Percentiles rank a stretch among this genome's conserved stretches.
These are phyloP conservation scores for Perilla frutescens DNA, from an alignment of 257 asterid genomes.

Conservation along the genomic window DNA sequence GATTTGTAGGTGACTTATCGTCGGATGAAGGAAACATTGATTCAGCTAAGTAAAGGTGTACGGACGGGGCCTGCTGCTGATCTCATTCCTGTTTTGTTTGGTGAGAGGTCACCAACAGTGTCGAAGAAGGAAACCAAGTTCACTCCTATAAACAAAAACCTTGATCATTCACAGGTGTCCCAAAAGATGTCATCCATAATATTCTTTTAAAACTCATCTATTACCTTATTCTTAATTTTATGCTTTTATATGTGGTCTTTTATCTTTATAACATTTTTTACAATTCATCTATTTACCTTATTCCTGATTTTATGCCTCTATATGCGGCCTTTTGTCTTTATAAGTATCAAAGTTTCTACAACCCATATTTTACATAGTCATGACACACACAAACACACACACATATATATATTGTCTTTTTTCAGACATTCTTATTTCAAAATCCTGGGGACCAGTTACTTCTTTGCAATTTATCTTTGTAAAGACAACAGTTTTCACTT, in stretches of 20 bases:
- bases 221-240: not conserved
- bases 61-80: conserved; percentile 90
- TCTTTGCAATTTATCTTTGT: not conserved
- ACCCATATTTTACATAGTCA: not conserved
- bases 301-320: not conserved
- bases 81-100: conserved; percentile 92
- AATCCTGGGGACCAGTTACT: not conserved
- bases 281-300: conserved; percentile 5
- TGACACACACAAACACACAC: no score
- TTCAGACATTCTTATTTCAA: not conserved
- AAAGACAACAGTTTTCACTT: not conserved
- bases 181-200: conserved; percentile 18
- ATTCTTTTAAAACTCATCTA: conserved; percentile 16
- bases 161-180: conserved; percentile 91
- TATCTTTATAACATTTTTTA: not conserved
- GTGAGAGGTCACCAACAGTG: conserved; percentile 73
- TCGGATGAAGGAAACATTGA: conserved; percentile 87
- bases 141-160: conserved; percentile 68
- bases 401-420: not conserved
- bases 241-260: not conserved
- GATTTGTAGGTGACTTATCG: conserved; percentile 80
- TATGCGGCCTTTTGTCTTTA: not conserved
- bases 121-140: conserved; percentile 75
- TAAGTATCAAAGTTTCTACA: conserved; percentile 1
- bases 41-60: conserved; percentile 91